Evolutionary conservation across 352 stramenopile genomes (phyloP), one percentile per base, ranked within the genome.

Genomic region (Globisporangium okanoganense): DNA sequence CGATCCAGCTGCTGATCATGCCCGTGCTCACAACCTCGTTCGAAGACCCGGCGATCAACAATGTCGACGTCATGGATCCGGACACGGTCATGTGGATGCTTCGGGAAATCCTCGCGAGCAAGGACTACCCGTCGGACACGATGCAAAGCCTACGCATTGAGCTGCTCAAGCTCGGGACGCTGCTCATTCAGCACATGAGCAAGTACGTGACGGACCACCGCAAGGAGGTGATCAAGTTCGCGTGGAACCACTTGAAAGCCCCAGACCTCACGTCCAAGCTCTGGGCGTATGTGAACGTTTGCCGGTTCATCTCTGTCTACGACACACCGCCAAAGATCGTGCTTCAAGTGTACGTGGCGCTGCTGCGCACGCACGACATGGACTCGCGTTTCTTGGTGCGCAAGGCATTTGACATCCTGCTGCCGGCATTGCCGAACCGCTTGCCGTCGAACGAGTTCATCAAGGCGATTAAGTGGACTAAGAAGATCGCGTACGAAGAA

Each of bases 161-260:
- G 57, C 59, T 99, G 45, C 75, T 99, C 14, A 97, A 98, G 73
- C 75, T 99, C 9, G 87, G 92, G 0, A 98, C 93, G 31, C 68
- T 99, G 35, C 83, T 99, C 8, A 97, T 99, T 25, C 92, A 99
- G 63, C 88, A 97, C 59, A 96, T 98, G 76, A 88, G 86, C 66
- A 82, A 96, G 55, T 90, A 97, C 33, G 81, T 99, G 41, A 89
- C 85, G 6, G 85, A 97, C 16, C 85, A 98, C 63, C 78, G 94
- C 59, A 99, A 98, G 58, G 95, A 99, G 70, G 88, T 99, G 48
- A 97, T 99, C 55, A 99, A 99, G 73, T 99, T 98, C 85, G 96
- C 97, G 35, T 99, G 95, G 96, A 96, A 95, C 62, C 83, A 98
- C 64, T 76, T 99, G 20, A 99, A 99, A 73, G 89, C 86, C 1